Evolutionary conservation across 345 rosid species (phyloP).

Genomic region (Rhizophora apiculata): DNA sequence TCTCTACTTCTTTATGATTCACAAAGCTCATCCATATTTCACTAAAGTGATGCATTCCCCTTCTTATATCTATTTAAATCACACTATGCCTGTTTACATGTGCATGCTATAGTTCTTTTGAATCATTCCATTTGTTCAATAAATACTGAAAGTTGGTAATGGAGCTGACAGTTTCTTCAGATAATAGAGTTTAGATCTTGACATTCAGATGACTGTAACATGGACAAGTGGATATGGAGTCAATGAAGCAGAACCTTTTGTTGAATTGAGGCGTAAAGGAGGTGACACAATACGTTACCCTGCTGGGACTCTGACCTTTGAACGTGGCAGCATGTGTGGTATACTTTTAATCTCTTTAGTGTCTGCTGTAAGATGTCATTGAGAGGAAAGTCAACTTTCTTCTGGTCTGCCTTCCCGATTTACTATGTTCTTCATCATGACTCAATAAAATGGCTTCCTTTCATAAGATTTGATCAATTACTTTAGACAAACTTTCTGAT

Average conservation of each 20-base stretch:
- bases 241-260: slow-evolving; percentile 53
- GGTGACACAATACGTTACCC: slow-evolving; percentile 3
- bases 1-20: not conserved
- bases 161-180: not conserved
- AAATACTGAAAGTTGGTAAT: not conserved
- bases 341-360: not conserved
- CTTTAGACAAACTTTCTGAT: no score
- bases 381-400: not conserved
- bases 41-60: not conserved
- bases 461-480: no score
- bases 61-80: not conserved
- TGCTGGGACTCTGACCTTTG: slow-evolving; percentile 29
- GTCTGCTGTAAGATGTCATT: not conserved
- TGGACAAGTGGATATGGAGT: slow-evolving; percentile 78
- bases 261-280: slow-evolving; percentile 48
- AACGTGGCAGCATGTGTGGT: slow-evolving; percentile 10
- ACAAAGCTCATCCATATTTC: not conserved
- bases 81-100: not conserved
- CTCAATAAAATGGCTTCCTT: no score
- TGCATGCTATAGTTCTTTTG: not conserved
- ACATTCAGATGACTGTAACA: slow-evolving; percentile 69
- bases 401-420: no score
- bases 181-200: not conserved
- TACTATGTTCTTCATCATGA: no score
- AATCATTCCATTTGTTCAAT: not conserved